Conservation (phyloP, 169 alveolate genomes). For the Plasmodium yoelii region DNA sequence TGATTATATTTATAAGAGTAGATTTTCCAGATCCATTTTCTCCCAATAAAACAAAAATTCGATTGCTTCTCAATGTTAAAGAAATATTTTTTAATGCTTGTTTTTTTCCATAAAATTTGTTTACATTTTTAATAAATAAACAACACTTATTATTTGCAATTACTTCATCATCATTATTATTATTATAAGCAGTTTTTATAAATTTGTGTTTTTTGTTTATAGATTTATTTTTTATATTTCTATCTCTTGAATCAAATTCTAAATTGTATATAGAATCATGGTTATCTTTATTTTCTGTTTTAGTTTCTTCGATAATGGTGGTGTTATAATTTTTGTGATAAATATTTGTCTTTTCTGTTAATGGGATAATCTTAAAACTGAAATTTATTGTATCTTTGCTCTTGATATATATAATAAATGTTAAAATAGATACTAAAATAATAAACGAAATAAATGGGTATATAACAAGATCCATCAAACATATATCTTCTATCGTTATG, state of each 20-base stretch:
- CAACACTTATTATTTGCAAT: neutral
- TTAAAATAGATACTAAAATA: slow-evolving; percentile 14
- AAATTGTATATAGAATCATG: no score
- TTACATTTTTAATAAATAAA: slow-evolving; percentile 41
- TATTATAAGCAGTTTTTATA: neutral
- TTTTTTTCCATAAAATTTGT: slow-evolving; percentile 61
- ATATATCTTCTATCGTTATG: slow-evolving; percentile 32
- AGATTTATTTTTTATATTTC: neutral
- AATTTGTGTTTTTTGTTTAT: neutral
- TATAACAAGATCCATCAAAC: slow-evolving; percentile 28
- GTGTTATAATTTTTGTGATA: neutral
- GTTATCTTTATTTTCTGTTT: neutral
- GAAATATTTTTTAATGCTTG: slow-evolving; percentile 50
- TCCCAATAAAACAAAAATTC: slow-evolving; percentile 62
- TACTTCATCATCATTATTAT: neutral
- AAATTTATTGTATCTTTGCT: neutral
- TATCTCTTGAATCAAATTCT: neutral
- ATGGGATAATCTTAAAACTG: no score
- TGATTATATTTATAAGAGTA: slow-evolving; percentile 62
- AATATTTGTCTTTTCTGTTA: neutral
- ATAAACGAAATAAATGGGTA: slow-evolving; percentile 34
- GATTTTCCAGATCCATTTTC: slow-evolving; percentile 76
- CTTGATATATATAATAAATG: slow-evolving; percentile 26
- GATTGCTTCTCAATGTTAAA: slow-evolving; percentile 25
- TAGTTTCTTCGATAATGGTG: neutral